These are phyloP conservation scores for Venturia asperata DNA, from an alignment of 2,329 filamentous ascomycete species.

Conservation along the genomic window DNA sequence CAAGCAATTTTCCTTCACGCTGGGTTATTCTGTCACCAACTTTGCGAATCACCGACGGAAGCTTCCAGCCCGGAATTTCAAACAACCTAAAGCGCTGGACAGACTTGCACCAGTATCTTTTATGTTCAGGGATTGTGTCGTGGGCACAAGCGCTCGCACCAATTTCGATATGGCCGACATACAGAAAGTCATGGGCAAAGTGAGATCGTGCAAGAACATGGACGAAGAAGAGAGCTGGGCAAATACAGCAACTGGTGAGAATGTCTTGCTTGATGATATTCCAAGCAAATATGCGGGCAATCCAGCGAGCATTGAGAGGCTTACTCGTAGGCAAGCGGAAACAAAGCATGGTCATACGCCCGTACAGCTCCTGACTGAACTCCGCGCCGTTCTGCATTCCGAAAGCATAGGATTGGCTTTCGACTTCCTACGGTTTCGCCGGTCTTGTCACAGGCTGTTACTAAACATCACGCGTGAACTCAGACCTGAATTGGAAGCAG, in stretches of 20 bases:
- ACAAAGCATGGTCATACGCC: background rate
- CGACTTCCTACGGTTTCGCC: background rate
- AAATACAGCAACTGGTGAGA: background rate
- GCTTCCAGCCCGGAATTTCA: background rate
- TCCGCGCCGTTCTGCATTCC: background rate
- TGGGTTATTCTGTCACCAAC: background rate
- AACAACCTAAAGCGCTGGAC: background rate
- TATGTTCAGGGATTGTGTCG: background rate
- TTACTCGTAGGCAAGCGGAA: background rate
- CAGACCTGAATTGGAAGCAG: background rate
- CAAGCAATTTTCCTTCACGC: background rate
- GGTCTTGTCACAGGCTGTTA: background rate
- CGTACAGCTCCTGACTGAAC: background rate
- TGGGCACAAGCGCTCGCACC: background rate
- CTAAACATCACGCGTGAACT: background rate
- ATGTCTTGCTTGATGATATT: background rate
- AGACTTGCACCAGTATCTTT: background rate
- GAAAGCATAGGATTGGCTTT: background rate
- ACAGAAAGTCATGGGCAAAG: background rate
- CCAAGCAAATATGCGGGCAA: background rate
- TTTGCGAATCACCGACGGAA: background rate
- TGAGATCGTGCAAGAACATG: background rate
- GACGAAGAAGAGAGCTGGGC: background rate
- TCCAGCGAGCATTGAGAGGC: background rate
- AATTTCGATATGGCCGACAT: background rate